A percentile compares a stretch with the other conserved stretches of the same genome.
phyloP scores from a whole-genome alignment of 768 basidiomycete species.

The Roridomyces roridus region DNA sequence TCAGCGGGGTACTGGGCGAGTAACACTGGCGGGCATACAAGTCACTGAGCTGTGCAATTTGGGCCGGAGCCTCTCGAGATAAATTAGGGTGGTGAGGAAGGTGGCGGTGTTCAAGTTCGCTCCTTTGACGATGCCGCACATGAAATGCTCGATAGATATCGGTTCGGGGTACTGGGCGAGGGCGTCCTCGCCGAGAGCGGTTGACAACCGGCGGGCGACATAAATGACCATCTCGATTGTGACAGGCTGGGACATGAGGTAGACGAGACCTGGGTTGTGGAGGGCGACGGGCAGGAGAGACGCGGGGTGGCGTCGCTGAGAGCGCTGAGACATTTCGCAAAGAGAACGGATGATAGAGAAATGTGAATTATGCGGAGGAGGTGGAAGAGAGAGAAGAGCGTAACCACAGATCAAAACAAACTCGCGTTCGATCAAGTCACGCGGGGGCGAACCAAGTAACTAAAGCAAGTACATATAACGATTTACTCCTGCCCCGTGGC shows the following conservation, averaged over 20 bases:
- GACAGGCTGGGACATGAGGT: slow-evolving; percentile 79
- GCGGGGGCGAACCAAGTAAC: slow-evolving; percentile 13
- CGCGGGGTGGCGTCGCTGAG: slow-evolving; percentile 62
- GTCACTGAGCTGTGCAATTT: slow-evolving; percentile 86
- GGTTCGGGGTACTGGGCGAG: slow-evolving; percentile 30
- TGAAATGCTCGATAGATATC: slow-evolving; percentile 84
- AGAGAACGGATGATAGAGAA: slow-evolving; percentile 30
- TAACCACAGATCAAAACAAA: slow-evolving; percentile 15
- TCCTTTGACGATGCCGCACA: slow-evolving; percentile 76
- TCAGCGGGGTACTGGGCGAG: not conserved
- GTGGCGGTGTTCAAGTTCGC: slow-evolving; percentile 93
- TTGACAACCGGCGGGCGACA: slow-evolving; percentile 79
- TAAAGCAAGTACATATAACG: not conserved
- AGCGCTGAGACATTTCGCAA: slow-evolving; percentile 25
- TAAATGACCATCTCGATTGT: slow-evolving; percentile 86
- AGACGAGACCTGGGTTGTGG: slow-evolving; percentile 84
- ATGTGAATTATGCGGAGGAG: slow-evolving; percentile 22
- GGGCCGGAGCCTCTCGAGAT: slow-evolving; percentile 83
- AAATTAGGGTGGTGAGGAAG: slow-evolving; percentile 88
- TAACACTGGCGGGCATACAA: slow-evolving; percentile 56
- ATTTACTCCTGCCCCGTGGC: slow-evolving; percentile 62
- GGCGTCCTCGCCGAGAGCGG: slow-evolving; percentile 70
- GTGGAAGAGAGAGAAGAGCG: slow-evolving; percentile 18
- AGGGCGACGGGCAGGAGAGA: slow-evolving; percentile 79
- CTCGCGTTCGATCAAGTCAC: slow-evolving; percentile 6